Conservation (phyloP, 306 rosid species). For the Carpinus fangiana region DNA sequence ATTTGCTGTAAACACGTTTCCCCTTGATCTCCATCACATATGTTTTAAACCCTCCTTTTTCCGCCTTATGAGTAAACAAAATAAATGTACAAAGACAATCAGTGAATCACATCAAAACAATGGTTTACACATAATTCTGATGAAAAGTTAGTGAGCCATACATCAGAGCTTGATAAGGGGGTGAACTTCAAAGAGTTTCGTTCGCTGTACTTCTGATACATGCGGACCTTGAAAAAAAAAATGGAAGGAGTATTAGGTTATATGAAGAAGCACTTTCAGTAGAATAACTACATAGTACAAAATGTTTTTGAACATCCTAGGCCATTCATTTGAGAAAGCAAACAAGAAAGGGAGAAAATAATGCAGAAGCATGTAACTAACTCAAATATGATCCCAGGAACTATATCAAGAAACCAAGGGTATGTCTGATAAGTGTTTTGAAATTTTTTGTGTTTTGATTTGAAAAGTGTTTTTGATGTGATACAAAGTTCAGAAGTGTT, state of each 20-base stretch:
- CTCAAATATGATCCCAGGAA: slow-evolving; percentile 21
- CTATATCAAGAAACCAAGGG: background rate
- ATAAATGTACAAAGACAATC: slow-evolving; percentile 2
- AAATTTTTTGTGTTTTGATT: too few relatives aligned
- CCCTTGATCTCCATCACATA: slow-evolving; percentile 96
- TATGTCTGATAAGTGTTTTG: too few relatives aligned
- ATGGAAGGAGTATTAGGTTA: slow-evolving; percentile 29
- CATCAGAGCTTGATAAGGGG: slow-evolving; percentile 72
- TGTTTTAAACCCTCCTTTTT: slow-evolving; percentile 95
- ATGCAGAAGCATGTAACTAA: slow-evolving; percentile 18
- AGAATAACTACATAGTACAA: background rate
- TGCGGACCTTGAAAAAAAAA: slow-evolving; percentile 66
- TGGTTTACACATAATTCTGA: slow-evolving; percentile 7
- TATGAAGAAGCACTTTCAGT: slow-evolving; percentile 26
- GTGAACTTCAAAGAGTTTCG: slow-evolving; percentile 74
- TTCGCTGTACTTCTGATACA: slow-evolving; percentile 92
- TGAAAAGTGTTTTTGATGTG: too few relatives aligned
- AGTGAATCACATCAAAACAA: background rate
- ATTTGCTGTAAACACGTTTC: slow-evolving; percentile 83
- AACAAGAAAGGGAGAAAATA: background rate
- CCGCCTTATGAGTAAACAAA: slow-evolving; percentile 60
- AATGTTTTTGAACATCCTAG: background rate
- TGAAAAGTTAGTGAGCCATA: slow-evolving; percentile 28
- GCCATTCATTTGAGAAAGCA: slow-evolving; percentile 28
- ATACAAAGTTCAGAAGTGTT: too few relatives aligned